Evolutionary conservation across 495 filamentous ascomycete genomes (phyloP).

Genomic region (Annulohypoxylon moriforme): DNA sequence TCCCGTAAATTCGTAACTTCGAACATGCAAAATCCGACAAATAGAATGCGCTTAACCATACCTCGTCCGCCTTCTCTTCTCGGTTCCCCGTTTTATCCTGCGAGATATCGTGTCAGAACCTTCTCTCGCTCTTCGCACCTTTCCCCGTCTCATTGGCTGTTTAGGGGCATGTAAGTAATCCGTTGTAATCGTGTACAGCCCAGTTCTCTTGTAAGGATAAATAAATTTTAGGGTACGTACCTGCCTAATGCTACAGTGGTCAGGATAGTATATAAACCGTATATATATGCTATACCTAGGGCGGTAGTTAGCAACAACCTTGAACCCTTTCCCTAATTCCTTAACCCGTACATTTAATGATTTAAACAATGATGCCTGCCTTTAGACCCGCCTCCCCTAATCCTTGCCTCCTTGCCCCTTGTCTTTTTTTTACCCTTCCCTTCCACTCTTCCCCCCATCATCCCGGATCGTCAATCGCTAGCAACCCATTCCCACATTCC

Average conservation of each 20-base stretch:
- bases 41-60: not conserved
- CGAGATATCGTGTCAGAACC: conserved; percentile 16
- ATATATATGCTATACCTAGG: conserved; percentile 5
- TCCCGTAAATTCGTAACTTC: not conserved
- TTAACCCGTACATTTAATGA: not conserved
- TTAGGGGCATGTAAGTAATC: not conserved
- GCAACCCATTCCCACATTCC: not conserved
- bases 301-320: conserved; percentile 8
- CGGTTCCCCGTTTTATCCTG: not conserved
- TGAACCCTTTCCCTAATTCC: not conserved
- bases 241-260: not conserved
- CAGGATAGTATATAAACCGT: not conserved
- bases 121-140: not conserved
- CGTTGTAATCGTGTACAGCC: not conserved
- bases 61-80: conserved; percentile 27
- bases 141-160: not conserved
- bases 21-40: conserved; percentile 1
- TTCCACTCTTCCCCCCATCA: not conserved
- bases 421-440: not conserved
- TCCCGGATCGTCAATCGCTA: conserved; percentile 8
- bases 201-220: not conserved
- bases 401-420: not conserved
- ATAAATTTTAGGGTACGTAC: conserved; percentile 13
- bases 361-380: conserved; percentile 12
- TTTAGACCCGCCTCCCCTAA: not conserved